Percentiles rank a stretch among this genome's conserved stretches.
phyloP scores from a whole-genome alignment of 306 rosid species.

The Ziziphus jujuba region DNA sequence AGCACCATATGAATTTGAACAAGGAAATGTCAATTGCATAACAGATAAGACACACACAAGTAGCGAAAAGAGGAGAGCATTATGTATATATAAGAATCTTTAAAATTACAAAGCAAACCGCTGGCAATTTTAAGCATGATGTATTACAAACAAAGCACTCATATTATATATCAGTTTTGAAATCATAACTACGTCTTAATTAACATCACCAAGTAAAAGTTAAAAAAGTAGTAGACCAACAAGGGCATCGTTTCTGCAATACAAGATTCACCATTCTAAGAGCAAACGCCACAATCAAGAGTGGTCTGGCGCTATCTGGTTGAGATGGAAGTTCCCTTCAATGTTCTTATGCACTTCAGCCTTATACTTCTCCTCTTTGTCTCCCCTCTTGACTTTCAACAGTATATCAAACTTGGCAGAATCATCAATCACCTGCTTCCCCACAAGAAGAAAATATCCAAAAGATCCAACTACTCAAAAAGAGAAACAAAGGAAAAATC shows the following conservation, averaged over 20 bases:
- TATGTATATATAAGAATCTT: no score
- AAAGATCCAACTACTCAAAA: background rate
- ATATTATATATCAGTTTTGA: no score
- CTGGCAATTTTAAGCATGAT: background rate
- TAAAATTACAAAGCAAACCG: no score
- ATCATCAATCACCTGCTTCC: constrained; percentile 58
- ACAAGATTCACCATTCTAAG: background rate
- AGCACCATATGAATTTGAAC: no score
- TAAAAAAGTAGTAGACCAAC: background rate
- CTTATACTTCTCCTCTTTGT: constrained; percentile 61
- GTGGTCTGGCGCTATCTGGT: constrained; percentile 54
- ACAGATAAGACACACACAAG: no score
- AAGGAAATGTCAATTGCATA: no score
- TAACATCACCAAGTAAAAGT: background rate
- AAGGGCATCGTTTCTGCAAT: no score
- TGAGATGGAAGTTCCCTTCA: constrained; percentile 57
- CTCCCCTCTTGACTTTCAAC: constrained; percentile 57
- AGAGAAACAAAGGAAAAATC: background rate
- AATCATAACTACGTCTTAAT: no score
- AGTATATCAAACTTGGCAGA: constrained; percentile 57
- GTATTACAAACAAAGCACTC: no score
- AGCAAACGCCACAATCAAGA: constrained; percentile 24
- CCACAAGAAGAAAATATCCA: background rate
- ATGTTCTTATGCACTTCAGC: constrained; percentile 64
- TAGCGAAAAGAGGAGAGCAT: no score